Conservation (phyloP, 129 eudicot species). For the Flaveria sonorensis region DNA sequence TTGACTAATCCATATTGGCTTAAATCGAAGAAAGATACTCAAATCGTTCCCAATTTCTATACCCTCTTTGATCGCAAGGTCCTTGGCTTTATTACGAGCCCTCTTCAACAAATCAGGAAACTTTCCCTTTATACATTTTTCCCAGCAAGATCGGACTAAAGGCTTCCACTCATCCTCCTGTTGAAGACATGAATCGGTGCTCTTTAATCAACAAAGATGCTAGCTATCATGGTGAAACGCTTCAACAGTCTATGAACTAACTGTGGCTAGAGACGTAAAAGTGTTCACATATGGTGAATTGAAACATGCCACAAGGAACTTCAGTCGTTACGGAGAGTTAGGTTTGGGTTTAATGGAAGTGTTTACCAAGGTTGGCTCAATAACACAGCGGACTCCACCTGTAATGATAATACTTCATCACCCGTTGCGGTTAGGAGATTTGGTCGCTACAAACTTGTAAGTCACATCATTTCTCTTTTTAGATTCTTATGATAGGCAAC, state of each 20-base stretch:
- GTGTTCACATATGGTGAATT: conserved; percentile 37
- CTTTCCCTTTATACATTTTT: too few relatives aligned
- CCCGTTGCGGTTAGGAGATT: conserved; percentile 53
- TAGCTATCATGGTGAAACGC: background rate
- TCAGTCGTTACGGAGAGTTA: conserved; percentile 39
- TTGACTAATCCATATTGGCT: too few relatives aligned
- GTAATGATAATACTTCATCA: conserved; percentile 28
- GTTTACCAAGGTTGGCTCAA: conserved; percentile 56
- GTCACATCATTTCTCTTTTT: conserved; percentile 28
- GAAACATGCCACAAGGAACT: conserved; percentile 53
- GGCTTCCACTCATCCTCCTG: too few relatives aligned
- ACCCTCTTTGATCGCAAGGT: too few relatives aligned
- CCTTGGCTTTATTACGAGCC: too few relatives aligned
- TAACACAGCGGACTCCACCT: too few relatives aligned
- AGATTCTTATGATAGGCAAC: too few relatives aligned
- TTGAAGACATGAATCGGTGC: too few relatives aligned
- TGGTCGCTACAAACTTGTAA: conserved; percentile 40
- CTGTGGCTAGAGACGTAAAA: conserved; percentile 22
- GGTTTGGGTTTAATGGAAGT: conserved; percentile 54
- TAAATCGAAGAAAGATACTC: too few relatives aligned
- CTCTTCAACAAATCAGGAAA: too few relatives aligned
- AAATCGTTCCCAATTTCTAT: too few relatives aligned
- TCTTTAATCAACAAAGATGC: background rate
- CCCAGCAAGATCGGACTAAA: too few relatives aligned
- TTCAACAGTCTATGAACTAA: background rate